These are phyloP conservation scores for Cryptococcus sp. DNA, from an alignment of 1,284 basidiomycete species.

Conservation along the genomic window DNA sequence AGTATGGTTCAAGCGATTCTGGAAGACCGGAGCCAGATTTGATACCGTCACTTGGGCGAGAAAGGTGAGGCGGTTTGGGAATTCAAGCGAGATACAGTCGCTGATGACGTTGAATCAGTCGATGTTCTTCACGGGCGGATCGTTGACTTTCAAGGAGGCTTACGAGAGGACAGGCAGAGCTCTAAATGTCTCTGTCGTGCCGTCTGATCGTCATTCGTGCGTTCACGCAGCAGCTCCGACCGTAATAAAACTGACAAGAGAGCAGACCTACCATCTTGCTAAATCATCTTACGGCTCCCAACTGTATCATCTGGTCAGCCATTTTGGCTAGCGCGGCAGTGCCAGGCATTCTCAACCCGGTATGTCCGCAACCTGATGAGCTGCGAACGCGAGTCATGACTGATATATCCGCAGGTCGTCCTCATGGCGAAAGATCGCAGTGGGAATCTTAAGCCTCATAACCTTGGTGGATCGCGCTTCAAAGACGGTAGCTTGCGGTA, in stretches of 20 bases:
- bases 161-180: slow-evolving; percentile 87
- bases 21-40: slow-evolving; percentile 88
- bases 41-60: slow-evolving; percentile 88
- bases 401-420: slow-evolving; percentile 79
- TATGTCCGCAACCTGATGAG: slow-evolving; percentile 12
- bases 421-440: slow-evolving; percentile 88
- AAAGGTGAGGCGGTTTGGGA: slow-evolving; percentile 62
- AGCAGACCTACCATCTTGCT: slow-evolving; percentile 86
- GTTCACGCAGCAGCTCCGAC: slow-evolving; percentile 36
- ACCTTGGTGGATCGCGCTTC: slow-evolving; percentile 82
- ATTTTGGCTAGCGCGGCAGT: slow-evolving; percentile 54
- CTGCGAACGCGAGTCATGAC: slow-evolving; percentile 33
- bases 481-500: slow-evolving; percentile 86
- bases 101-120: slow-evolving; percentile 53
- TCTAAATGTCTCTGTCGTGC: slow-evolving; percentile 93
- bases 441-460: slow-evolving; percentile 85
- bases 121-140: slow-evolving; percentile 89
- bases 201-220: slow-evolving; percentile 88
- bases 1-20: slow-evolving; percentile 79
- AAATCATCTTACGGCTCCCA: slow-evolving; percentile 93
- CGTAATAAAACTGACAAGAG: background rate
- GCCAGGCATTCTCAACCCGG: slow-evolving; percentile 52
- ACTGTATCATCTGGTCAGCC: slow-evolving; percentile 66
- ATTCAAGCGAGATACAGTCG: slow-evolving; percentile 19
- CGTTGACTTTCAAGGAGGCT: slow-evolving; percentile 93